These are phyloP conservation scores for Stromatinia cepivora DNA, from an alignment of 2,329 filamentous ascomycete species.

Conservation along the genomic window DNA sequence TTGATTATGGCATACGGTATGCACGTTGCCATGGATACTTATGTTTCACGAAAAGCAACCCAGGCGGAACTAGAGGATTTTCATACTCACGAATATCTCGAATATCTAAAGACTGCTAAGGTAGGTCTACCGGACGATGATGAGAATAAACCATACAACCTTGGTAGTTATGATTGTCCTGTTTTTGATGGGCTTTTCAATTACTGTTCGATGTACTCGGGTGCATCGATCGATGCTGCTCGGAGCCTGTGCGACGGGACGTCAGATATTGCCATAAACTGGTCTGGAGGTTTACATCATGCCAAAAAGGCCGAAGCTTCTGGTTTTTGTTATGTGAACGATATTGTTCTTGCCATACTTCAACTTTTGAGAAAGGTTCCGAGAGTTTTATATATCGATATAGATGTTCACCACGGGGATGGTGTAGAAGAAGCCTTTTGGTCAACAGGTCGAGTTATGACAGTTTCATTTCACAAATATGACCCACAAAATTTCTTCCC, in stretches of 20 bases:
- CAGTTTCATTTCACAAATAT: slow-evolving; percentile 95
- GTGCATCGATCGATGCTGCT: slow-evolving; percentile 86
- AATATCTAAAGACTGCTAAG: slow-evolving; percentile 75
- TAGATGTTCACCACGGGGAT: slow-evolving; percentile 89
- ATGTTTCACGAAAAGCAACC: slow-evolving; percentile 78
- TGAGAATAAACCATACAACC: slow-evolving; percentile 67
- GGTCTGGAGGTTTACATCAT: slow-evolving; percentile 95
- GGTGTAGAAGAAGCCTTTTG: slow-evolving; percentile 91
- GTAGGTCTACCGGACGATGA: slow-evolving; percentile 68
- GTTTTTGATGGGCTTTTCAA: slow-evolving; percentile 95
- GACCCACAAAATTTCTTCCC: slow-evolving; percentile 83
- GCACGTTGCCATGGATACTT: slow-evolving; percentile 95
- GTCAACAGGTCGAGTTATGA: slow-evolving; percentile 86
- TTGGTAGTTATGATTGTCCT: slow-evolving; percentile 89
- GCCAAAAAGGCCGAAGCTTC: slow-evolving; percentile 92
- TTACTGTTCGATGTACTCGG: slow-evolving; percentile 92
- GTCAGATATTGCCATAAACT: slow-evolving; percentile 95
- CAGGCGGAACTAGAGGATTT: slow-evolving; percentile 86
- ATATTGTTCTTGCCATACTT: slow-evolving; percentile 91
- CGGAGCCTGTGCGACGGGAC: slow-evolving; percentile 83
- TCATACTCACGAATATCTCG: slow-evolving; percentile 85
- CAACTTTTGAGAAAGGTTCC: slow-evolving; percentile 80
- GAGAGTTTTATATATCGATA: slow-evolving; percentile 91
- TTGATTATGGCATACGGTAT: slow-evolving; percentile 93
- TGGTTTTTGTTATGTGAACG: slow-evolving; percentile 98